A percentile compares a stretch with the other conserved stretches of the same genome.
Evolutionary conservation across 192 early-diverging fungal genomes (phyloP).

Genomic region (Tieghemiomyces parasiticus): DNA sequence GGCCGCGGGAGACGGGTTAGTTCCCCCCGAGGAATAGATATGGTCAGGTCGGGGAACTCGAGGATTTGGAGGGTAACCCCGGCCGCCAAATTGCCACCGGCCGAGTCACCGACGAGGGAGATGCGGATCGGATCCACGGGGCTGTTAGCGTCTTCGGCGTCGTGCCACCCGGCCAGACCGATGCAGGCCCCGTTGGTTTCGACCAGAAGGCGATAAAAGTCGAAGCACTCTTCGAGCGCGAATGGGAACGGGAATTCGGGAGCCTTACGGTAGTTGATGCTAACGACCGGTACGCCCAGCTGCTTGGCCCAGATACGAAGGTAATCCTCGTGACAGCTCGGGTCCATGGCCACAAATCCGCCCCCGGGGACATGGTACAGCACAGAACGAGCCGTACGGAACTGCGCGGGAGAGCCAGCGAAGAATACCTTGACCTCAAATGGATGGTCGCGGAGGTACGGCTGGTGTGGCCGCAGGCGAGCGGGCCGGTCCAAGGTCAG

Average conservation of each 20-base stretch:
- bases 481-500: constrained; percentile 13
- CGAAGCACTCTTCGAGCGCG: constrained; percentile 82
- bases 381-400: constrained; percentile 22
- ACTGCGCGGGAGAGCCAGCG: constrained; percentile 25
- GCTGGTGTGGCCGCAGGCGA: constrained; percentile 8
- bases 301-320: constrained; percentile 62
- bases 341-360: constrained; percentile 86
- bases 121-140: constrained; percentile 43
- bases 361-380: constrained; percentile 63
- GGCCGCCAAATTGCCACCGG: constrained; percentile 81
- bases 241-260: constrained; percentile 93
- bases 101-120: constrained; percentile 78
- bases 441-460: not conserved
- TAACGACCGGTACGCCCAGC: constrained; percentile 55
- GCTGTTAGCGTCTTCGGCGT: constrained; percentile 11
- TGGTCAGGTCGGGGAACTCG: constrained; percentile 30
- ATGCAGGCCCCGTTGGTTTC: constrained; percentile 62
- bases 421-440: constrained; percentile 36
- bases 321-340: constrained; percentile 75
- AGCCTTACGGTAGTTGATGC: constrained; percentile 86
- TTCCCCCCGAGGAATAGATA: constrained; percentile 2
- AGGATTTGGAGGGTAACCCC: constrained; percentile 66
- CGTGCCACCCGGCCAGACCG: constrained; percentile 56
- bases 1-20: constrained; percentile 39
- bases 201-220: constrained; percentile 58